These are phyloP conservation scores for Tolypocladium amazonense DNA, from an alignment of 2,329 filamentous ascomycete genomes.

Conservation along the genomic window DNA sequence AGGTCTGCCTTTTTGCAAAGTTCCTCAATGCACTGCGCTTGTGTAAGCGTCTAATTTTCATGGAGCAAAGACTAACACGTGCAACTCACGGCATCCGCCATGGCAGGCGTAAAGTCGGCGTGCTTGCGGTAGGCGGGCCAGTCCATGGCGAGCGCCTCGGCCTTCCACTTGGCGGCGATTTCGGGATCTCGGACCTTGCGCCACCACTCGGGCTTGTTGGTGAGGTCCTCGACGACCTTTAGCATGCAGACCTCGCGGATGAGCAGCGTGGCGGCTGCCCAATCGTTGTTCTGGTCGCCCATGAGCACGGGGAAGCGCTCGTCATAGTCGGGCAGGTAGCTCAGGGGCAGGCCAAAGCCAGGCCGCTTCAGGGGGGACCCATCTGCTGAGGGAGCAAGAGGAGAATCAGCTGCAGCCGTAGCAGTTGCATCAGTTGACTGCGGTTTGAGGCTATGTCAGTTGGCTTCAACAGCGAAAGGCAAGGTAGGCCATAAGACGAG, in stretches of 20 bases:
- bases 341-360: constrained; percentile 15
- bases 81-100: constrained; percentile 18
- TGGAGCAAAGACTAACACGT: background rate
- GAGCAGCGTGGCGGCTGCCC: constrained; percentile 15
- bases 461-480: background rate
- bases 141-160: constrained; percentile 17
- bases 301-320: constrained; percentile 12
- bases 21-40: constrained; percentile 19
- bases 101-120: constrained; percentile 15
- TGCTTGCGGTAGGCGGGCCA: constrained; percentile 13
- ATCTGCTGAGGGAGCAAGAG: constrained; percentile 6
- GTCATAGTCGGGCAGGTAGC: background rate
- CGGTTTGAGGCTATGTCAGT: background rate
- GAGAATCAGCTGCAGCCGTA: background rate
- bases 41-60: background rate
- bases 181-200: constrained; percentile 16
- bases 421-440: background rate
- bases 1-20: constrained; percentile 20
- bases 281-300: constrained; percentile 3
- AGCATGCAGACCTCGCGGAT: constrained; percentile 22
- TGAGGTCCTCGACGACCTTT: constrained; percentile 18
- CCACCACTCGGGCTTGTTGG: constrained; percentile 25
- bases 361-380: constrained; percentile 13
- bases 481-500: background rate
- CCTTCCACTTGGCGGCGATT: constrained; percentile 16